Evolutionary conservation across 257 asterid species (phyloP).

Genomic region (Ocimum tenuiflorum): DNA sequence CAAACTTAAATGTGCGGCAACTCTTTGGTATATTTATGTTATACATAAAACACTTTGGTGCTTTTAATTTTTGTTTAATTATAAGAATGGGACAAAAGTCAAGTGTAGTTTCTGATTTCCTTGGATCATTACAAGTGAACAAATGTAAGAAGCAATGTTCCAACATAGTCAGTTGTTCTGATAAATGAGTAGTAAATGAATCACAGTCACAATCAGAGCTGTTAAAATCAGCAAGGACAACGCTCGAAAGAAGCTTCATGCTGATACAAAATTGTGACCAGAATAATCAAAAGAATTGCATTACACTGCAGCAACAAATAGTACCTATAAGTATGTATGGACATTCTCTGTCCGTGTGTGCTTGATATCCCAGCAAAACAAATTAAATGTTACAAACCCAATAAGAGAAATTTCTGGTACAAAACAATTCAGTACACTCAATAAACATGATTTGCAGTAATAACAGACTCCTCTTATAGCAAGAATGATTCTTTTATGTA

Average conservation of each 20-base stretch:
- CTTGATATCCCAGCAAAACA: slow-evolving; percentile 7
- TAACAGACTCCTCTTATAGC: slow-evolving; percentile 9
- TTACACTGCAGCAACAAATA: neutral
- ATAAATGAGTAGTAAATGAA: neutral
- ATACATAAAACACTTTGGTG: no score
- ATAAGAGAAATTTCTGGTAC: neutral
- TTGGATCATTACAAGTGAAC: neutral
- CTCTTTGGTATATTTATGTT: neutral
- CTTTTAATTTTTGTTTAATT: no score
- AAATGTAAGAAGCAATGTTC: neutral
- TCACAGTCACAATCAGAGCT: neutral
- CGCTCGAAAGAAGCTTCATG: neutral
- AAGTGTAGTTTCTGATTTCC: neutral
- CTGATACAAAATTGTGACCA: neutral
- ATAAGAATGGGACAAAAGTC: neutral
- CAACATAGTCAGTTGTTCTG: neutral
- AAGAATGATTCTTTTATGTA: neutral
- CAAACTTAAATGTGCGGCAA: neutral
- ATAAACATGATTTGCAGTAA: neutral
- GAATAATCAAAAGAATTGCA: neutral
- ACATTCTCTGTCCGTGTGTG: no score
- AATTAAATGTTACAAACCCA: neutral
- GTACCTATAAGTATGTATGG: neutral
- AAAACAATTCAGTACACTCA: neutral
- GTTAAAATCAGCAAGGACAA: neutral